Percentiles rank a stretch among this genome's conserved stretches.
These are phyloP conservation scores for Apodospora peruviana DNA, from an alignment of 495 filamentous ascomycete genomes.

Conservation along the genomic window DNA sequence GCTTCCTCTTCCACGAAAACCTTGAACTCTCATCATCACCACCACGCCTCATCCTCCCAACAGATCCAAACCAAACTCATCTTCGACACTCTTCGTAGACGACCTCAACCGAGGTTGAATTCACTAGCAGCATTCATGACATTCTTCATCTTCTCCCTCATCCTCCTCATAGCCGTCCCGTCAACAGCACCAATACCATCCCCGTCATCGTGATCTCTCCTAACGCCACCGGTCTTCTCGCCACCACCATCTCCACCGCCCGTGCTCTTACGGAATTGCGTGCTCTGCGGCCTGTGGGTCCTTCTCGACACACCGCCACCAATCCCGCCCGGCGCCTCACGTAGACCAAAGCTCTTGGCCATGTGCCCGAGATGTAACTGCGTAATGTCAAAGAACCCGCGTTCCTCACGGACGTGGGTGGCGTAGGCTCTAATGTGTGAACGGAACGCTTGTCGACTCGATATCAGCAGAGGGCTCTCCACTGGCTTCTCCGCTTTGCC, in stretches of 20 bases:
- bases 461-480: constrained; percentile 48
- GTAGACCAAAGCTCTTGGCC: constrained; percentile 85
- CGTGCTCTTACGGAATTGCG: constrained; percentile 12
- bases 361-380: constrained; percentile 86
- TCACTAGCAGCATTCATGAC: constrained; percentile 70
- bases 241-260: constrained; percentile 3
- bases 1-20: too few relatives aligned
- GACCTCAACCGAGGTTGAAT: constrained; percentile 62
- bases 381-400: constrained; percentile 81
- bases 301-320: constrained; percentile 38
- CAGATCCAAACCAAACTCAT: too few relatives aligned
- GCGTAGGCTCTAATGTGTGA: constrained; percentile 92
- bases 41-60: too few relatives aligned
- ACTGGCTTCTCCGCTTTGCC: constrained; percentile 7
- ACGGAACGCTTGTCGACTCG: constrained; percentile 76
- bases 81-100: too few relatives aligned
- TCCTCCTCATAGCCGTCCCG: constrained; percentile 64
- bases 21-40: too few relatives aligned
- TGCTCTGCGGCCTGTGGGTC: constrained; percentile 23
- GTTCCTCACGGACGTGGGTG: constrained; percentile 80
- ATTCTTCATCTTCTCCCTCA: constrained; percentile 75
- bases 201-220: constrained; percentile 35
- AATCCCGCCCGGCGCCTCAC: constrained; percentile 84
- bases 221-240: constrained; percentile 4
- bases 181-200: constrained; percentile 36